Conservation (phyloP, 2,329 filamentous ascomycete species). For the Chalara sp. region DNA sequence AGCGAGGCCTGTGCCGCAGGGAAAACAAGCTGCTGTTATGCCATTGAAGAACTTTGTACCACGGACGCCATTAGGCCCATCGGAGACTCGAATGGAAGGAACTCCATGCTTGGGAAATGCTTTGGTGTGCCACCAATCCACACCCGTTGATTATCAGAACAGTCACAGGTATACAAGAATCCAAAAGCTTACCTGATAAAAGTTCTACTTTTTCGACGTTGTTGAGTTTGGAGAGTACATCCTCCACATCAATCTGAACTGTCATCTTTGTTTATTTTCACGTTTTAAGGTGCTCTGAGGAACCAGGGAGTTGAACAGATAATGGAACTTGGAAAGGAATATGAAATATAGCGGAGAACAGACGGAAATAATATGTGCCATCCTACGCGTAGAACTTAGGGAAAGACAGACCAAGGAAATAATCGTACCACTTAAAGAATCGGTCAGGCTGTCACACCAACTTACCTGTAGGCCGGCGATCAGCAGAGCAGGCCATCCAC, state of each 20-base stretch:
- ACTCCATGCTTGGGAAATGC: slow-evolving; percentile 24
- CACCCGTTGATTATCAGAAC: slow-evolving; percentile 16
- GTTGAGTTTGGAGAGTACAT: slow-evolving; percentile 46
- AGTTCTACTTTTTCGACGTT: slow-evolving; percentile 46
- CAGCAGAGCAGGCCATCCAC: too few relatives aligned
- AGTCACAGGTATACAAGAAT: too few relatives aligned
- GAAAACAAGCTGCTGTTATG: slow-evolving; percentile 39
- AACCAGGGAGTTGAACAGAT: too few relatives aligned
- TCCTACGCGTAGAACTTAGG: too few relatives aligned
- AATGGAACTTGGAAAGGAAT: too few relatives aligned
- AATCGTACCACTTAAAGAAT: too few relatives aligned
- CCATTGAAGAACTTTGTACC: slow-evolving; percentile 27
- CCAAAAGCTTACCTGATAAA: slow-evolving; percentile 34
- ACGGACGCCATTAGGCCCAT: slow-evolving; percentile 30
- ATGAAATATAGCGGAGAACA: too few relatives aligned
- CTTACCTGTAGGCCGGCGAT: too few relatives aligned
- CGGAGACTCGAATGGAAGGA: slow-evolving; percentile 27
- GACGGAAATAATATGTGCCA: too few relatives aligned
- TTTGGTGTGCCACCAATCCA: slow-evolving; percentile 28
- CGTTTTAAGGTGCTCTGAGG: too few relatives aligned
- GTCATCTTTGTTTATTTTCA: slow-evolving; percentile 24
- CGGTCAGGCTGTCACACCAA: too few relatives aligned
- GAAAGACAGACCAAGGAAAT: too few relatives aligned
- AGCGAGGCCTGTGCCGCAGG: slow-evolving; percentile 40
- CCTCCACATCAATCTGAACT: slow-evolving; percentile 47